Conservation (phyloP, 208 protist genomes). For the Crithidia fasciculata region DNA sequence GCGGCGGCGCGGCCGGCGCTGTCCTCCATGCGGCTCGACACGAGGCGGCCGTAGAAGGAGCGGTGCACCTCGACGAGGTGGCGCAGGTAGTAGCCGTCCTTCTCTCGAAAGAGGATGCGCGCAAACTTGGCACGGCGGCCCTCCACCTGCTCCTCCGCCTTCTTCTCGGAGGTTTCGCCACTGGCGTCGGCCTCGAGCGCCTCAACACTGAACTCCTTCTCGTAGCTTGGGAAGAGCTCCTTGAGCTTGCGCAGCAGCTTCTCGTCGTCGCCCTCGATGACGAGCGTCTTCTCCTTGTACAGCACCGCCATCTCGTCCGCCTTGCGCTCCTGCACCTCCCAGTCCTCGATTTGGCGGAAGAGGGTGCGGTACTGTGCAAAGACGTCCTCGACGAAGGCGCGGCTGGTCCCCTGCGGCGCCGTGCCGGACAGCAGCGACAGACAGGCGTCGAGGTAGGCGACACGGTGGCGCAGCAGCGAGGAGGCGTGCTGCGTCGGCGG, state of each 20-base stretch:
- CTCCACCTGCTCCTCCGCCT: conserved; percentile 32
- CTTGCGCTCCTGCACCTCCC: conserved; percentile 78
- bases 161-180: conserved; percentile 27
- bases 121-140: conserved; percentile 65
- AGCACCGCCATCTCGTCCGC: conserved; percentile 88
- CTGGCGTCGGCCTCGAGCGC: conserved; percentile 40
- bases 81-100: conserved; percentile 69
- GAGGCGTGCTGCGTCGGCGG: conserved; percentile 26
- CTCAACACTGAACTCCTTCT: conserved; percentile 83
- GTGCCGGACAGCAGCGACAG: conserved; percentile 59
- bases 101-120: conserved; percentile 78
- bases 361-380: conserved; percentile 73
- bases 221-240: conserved; percentile 94
- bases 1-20: background rate
- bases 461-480: conserved; percentile 51
- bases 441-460: conserved; percentile 83
- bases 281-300: conserved; percentile 90
- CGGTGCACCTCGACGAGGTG: conserved; percentile 74
- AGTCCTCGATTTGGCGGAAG: conserved; percentile 66
- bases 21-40: conserved; percentile 37
- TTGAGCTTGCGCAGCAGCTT: conserved; percentile 85
- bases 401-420: conserved; percentile 52
- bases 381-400: conserved; percentile 67
- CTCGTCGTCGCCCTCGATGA: conserved; percentile 94
- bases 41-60: conserved; percentile 71